A percentile compares a stretch with the other conserved stretches of the same genome.
Conservation (phyloP, 495 filamentous ascomycete species). For the Xylaria bambusicola region DNA sequence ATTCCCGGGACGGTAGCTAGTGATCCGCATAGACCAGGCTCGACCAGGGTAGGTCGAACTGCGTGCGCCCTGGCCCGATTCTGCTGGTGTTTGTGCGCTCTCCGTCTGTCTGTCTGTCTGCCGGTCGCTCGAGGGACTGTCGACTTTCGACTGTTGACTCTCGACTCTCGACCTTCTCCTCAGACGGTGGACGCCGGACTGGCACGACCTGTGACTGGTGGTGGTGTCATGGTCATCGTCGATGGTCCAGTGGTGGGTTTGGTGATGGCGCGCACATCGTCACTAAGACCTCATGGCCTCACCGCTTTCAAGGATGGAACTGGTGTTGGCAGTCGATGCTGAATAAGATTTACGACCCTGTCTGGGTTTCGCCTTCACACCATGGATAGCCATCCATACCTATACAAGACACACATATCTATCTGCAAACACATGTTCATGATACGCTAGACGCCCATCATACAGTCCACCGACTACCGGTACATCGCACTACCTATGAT, state of each 20-base stretch:
- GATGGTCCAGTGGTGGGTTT: conserved; percentile 1
- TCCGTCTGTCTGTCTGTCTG: conserved; percentile 4
- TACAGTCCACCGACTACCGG: too few species aligned
- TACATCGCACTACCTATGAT: too few species aligned
- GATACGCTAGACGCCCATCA: background rate
- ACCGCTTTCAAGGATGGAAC: conserved; percentile 6
- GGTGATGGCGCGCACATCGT: conserved; percentile 11
- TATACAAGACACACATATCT: background rate
- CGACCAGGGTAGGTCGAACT: background rate
- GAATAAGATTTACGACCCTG: conserved; percentile 13
- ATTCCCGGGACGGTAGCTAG: conserved; percentile 19
- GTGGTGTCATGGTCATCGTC: background rate
- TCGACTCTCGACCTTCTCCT: background rate
- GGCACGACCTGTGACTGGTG: background rate
- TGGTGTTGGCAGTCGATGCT: background rate
- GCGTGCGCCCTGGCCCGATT: background rate
- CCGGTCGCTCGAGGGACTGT: conserved; percentile 2
- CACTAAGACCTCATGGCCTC: background rate
- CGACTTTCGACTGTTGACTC: background rate
- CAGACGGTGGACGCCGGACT: background rate
- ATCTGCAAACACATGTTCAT: background rate
- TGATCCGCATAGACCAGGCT: background rate
- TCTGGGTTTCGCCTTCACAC: conserved; percentile 10
- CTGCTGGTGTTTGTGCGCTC: background rate
- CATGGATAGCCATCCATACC: background rate